These are phyloP conservation scores for Fonsecaea pugnacius DNA, from an alignment of 2,329 filamentous ascomycete genomes.

Conservation along the genomic window DNA sequence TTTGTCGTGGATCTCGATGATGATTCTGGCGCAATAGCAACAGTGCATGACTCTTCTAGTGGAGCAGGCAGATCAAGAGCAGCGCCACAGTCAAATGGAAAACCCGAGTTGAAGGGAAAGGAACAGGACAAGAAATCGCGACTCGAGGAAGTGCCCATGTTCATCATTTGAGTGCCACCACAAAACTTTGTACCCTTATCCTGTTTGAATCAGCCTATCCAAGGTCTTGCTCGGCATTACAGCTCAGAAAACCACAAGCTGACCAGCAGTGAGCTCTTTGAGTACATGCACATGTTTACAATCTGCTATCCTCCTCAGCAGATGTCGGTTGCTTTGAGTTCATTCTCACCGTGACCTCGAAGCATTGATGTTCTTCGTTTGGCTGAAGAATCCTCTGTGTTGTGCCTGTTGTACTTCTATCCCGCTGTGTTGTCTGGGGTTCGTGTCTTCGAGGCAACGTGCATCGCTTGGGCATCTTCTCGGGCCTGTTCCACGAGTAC, in stretches of 20 bases:
- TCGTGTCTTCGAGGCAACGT: slow-evolving; percentile 23
- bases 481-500: slow-evolving; percentile 30
- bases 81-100: background rate
- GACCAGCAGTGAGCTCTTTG: background rate
- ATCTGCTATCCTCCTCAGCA: background rate
- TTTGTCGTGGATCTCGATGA: slow-evolving; percentile 12
- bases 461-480: slow-evolving; percentile 30
- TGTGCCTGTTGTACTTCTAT: background rate
- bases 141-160: slow-evolving; percentile 51
- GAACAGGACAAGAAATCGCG: slow-evolving; percentile 42
- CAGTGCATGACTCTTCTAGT: background rate
- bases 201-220: slow-evolving; percentile 8
- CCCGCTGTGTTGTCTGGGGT: background rate
- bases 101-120: slow-evolving; percentile 14
- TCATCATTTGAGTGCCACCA: slow-evolving; percentile 43
- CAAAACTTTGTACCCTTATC: background rate
- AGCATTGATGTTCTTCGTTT: background rate
- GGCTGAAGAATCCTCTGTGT: background rate
- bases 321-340: background rate
- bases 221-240: background rate
- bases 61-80: slow-evolving; percentile 32
- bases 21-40: slow-evolving; percentile 1
- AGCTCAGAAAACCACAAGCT: background rate
- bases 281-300: background rate
- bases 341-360: background rate